Conservation (phyloP, 768 basidiomycete genomes). For the Leccinellum luteum region DNA sequence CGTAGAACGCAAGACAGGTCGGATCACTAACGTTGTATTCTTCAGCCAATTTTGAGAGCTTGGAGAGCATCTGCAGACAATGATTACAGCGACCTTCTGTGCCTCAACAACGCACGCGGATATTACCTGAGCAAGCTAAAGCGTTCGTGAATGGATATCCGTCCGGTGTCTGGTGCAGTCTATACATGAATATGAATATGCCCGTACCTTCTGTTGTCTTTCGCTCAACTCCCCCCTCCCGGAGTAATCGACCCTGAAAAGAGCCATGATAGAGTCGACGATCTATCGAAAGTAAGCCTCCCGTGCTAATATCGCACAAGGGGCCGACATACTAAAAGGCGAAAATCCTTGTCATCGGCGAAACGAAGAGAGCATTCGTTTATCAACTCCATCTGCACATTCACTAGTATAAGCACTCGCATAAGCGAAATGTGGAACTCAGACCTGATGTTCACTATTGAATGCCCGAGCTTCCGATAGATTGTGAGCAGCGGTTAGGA, state of each 20-base stretch:
- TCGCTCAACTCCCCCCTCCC: constrained; percentile 94
- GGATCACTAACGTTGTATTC: constrained; percentile 69
- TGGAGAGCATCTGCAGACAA: constrained; percentile 74
- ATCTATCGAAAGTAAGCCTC: constrained; percentile 50
- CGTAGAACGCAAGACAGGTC: not conserved
- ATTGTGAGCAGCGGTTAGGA: constrained; percentile 6
- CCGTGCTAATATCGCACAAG: not conserved
- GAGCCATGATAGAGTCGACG: constrained; percentile 95
- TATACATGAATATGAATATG: not conserved
- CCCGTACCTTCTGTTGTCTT: constrained; percentile 79
- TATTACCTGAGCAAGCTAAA: constrained; percentile 79
- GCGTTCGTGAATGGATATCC: constrained; percentile 8
- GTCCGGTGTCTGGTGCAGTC: not conserved
- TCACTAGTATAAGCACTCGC: constrained; percentile 6
- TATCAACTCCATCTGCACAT: constrained; percentile 79
- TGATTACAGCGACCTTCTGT: not conserved
- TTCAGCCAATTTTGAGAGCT: constrained; percentile 87
- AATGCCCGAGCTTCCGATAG: constrained; percentile 68
- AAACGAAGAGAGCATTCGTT: constrained; percentile 86
- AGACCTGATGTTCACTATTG: constrained; percentile 89
- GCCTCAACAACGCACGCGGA: not conserved
- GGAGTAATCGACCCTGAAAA: constrained; percentile 91
- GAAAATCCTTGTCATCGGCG: constrained; percentile 85
- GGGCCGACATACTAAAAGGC: constrained; percentile 52
- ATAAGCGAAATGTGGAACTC: constrained; percentile 1